A percentile compares a stretch with the other conserved stretches of the same genome.
Conservation (phyloP, 345 rosid genomes). For the Laguncularia racemosa region DNA sequence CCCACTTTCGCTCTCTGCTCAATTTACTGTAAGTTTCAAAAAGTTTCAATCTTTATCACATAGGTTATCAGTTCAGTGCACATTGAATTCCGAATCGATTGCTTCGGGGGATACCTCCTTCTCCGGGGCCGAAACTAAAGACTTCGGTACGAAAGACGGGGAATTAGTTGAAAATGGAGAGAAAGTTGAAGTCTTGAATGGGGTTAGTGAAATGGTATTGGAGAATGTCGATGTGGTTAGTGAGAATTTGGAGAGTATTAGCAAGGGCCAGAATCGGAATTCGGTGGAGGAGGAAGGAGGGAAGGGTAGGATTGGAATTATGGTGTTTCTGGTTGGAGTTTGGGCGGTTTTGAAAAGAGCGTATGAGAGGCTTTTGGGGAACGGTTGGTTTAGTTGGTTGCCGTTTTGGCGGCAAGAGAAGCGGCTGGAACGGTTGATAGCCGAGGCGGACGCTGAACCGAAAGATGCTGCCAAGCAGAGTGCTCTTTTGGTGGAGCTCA, state of each 20-base stretch:
- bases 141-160: constrained; percentile 1
- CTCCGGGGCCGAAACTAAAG: constrained; percentile 3
- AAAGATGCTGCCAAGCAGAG: constrained; percentile 61
- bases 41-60: constrained; percentile 2
- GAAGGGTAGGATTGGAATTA: constrained; percentile 27
- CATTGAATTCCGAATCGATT: constrained; percentile 42
- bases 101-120: constrained; percentile 3
- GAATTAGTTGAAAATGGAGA: constrained; percentile 5
- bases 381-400: constrained; percentile 68
- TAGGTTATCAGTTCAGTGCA: constrained; percentile 23
- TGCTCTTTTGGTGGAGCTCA: constrained; percentile 75
- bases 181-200: constrained; percentile 6
- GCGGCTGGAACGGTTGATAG: constrained; percentile 58
- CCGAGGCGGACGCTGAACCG: constrained; percentile 82
- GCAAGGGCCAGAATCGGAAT: constrained; percentile 7
- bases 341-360: constrained; percentile 49
- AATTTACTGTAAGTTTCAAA: constrained; percentile 5
- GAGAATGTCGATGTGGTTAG: constrained; percentile 8
- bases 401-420: constrained; percentile 73
- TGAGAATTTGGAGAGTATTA: constrained; percentile 5
- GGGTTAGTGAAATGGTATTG: constrained; percentile 6
- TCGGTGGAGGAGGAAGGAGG: constrained; percentile 16
- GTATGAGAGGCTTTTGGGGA: constrained; percentile 38
- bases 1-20: constrained; percentile 2
- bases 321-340: constrained; percentile 56